Evolutionary conservation across 257 asterid species (phyloP).

Genomic region (Apocynum venetum): DNA sequence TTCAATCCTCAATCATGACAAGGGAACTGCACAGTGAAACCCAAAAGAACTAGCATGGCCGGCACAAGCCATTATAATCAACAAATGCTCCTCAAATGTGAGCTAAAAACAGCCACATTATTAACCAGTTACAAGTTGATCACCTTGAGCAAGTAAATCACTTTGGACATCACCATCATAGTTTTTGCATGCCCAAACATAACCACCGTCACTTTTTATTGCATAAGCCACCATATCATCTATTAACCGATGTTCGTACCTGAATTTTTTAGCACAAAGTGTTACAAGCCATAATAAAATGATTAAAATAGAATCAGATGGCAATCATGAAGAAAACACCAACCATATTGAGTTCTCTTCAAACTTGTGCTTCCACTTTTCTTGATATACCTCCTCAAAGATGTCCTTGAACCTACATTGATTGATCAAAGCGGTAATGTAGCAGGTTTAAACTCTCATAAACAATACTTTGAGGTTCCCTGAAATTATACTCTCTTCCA

Average conservation of each 20-base stretch:
- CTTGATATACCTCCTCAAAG: conserved; percentile 88
- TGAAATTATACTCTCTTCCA: conserved; percentile 3
- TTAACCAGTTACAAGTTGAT: conserved; percentile 15
- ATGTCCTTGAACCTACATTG: conserved; percentile 72
- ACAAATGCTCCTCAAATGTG: background rate
- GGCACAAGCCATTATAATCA: background rate
- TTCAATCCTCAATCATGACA: background rate
- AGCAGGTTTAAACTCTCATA: background rate
- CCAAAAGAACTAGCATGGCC: background rate
- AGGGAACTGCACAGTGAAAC: background rate
- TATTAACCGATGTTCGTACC: conserved; percentile 95
- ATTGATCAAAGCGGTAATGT: background rate
- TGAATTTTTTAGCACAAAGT: conserved; percentile 22
- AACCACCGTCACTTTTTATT: conserved; percentile 87
- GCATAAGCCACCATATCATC: conserved; percentile 99
- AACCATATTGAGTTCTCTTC: conserved; percentile 87
- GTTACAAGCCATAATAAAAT: conserved; percentile 5
- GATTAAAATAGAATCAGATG: background rate
- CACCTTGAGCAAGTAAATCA: conserved; percentile 97
- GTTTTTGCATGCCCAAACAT: conserved; percentile 97
- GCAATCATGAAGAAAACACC: conserved; percentile 16
- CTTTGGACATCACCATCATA: conserved; percentile 96
- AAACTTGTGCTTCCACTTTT: conserved; percentile 71
- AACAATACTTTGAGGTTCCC: background rate
- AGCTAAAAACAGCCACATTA: background rate